phyloP scores from a whole-genome alignment of 345 rosid species.

The Heritiera fomes region DNA sequence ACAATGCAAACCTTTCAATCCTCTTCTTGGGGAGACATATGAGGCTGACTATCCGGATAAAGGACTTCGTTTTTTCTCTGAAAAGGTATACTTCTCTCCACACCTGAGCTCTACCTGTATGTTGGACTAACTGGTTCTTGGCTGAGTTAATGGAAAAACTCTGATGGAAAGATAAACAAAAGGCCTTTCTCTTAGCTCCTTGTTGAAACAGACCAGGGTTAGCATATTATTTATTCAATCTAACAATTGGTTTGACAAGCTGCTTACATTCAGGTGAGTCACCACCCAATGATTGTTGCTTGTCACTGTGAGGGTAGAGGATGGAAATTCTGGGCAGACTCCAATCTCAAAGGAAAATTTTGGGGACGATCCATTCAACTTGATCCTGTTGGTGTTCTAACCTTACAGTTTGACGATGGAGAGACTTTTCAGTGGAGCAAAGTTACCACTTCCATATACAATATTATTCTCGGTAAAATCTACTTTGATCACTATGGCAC shows the following conservation, averaged over 20 bases:
- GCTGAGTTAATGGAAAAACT: background rate
- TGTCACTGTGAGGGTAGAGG: constrained; percentile 99
- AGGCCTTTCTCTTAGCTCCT: background rate
- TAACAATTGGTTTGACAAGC: constrained; percentile 23
- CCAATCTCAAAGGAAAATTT: constrained; percentile 96
- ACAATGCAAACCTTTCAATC: constrained; percentile 98
- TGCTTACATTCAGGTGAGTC: constrained; percentile 77
- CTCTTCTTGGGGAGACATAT: constrained; percentile 96
- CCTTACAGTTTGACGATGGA: constrained; percentile 87
- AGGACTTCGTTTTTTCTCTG: constrained; percentile 94
- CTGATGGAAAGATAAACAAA: constrained; percentile 6
- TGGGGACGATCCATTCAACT: constrained; percentile 99
- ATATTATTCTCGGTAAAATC: constrained; percentile 92
- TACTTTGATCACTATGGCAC: constrained; percentile 97
- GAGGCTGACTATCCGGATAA: constrained; percentile 99
- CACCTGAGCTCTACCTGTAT: background rate
- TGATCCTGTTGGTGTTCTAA: constrained; percentile 90
- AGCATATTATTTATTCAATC: constrained; percentile 13
- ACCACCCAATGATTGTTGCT: constrained; percentile 96
- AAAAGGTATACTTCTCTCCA: constrained; percentile 53
- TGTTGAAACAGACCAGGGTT: background rate
- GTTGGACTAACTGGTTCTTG: background rate
- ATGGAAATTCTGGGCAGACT: constrained; percentile 99
- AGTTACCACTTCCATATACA: constrained; percentile 97
- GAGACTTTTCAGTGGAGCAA: constrained; percentile 96